Base-by-base conservation (phyloP, 1,284 basidiomycete species). In the Marasmius tenuissimus region DNA sequence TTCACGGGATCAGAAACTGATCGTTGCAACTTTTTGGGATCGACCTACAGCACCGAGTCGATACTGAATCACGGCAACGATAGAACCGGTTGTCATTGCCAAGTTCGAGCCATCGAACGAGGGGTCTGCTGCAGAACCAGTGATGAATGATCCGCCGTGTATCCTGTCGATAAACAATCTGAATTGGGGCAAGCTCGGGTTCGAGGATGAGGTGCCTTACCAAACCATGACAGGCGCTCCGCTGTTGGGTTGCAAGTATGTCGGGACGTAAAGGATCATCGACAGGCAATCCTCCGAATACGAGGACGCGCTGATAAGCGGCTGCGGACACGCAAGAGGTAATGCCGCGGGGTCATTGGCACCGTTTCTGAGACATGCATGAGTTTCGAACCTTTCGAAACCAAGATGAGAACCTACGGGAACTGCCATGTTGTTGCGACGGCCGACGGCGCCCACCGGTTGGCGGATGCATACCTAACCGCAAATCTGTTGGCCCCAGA, bases 21-120 rank as follows among this genome's bases (percentile, higher is more conserved):
- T 54, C 35, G 38, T 35, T 16, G 9, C 22, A 52, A 47, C 40
- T 16, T 8, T 4, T 8, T 4, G 11, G 51, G 34, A 61, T 52
- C 57, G 33, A 79, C 86, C 65, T 72, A 91, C 88, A 60, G 87
- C 86, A 59, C 93, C 94, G 8, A 97, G 80, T 33, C 94, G 89
- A 69, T 94, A 92, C 73, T 97, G 94, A 10, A 94, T 76, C 16
- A 93, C 87, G 12, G 91, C 87, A n/a, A 96, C 92, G 62, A 97
- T 87, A 3, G 92, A 87, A 54, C 87, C 81, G 2, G 92, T 91
- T 4, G 85, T 82, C 5, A 79, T 70, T 0, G 94, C 93, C 9
- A 96, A 82, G 2, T 79, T 81, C 0, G 90, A 88, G 0, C 92
- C 94, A 72, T 96, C 92, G 3, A 97, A 76, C 11, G 91, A 93